These are phyloP conservation scores for Candida chauliodis DNA, from an alignment of 805 yeast genomes.

Conservation along the genomic window DNA sequence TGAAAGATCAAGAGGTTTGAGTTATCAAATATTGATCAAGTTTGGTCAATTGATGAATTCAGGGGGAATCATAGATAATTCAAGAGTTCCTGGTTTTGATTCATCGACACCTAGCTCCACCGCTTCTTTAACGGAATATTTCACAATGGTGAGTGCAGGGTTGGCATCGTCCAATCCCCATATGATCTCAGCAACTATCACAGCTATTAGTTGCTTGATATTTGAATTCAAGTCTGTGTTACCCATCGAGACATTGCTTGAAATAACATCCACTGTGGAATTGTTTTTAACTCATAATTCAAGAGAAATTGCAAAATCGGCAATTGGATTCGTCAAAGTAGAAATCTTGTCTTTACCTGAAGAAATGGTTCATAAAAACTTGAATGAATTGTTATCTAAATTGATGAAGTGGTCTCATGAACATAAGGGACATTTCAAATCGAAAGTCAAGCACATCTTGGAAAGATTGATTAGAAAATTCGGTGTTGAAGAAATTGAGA, in stretches of 20 bases:
- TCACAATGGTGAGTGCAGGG: constrained; percentile 95
- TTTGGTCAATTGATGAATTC: constrained; percentile 77
- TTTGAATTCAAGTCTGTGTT: constrained; percentile 78
- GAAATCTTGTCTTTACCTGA: constrained; percentile 79
- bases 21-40: constrained; percentile 69
- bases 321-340: constrained; percentile 91
- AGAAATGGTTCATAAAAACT: constrained; percentile 64
- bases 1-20: constrained; percentile 82
- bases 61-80: constrained; percentile 65
- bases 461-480: constrained; percentile 89
- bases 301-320: constrained; percentile 89
- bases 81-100: constrained; percentile 65
- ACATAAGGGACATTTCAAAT: constrained; percentile 91
- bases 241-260: constrained; percentile 57
- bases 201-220: constrained; percentile 81
- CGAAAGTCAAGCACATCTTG: constrained; percentile 86
- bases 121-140: constrained; percentile 75
- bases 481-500: constrained; percentile 82
- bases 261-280: constrained; percentile 82
- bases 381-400: constrained; percentile 63
- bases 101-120: constrained; percentile 56
- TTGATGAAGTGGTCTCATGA: constrained; percentile 92
- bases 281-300: constrained; percentile 86
- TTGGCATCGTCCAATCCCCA: constrained; percentile 90
- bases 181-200: constrained; percentile 91